These are phyloP conservation scores for Teratosphaeriaceae sp. DNA, from an alignment of 2,329 filamentous ascomycete species.

Conservation along the genomic window DNA sequence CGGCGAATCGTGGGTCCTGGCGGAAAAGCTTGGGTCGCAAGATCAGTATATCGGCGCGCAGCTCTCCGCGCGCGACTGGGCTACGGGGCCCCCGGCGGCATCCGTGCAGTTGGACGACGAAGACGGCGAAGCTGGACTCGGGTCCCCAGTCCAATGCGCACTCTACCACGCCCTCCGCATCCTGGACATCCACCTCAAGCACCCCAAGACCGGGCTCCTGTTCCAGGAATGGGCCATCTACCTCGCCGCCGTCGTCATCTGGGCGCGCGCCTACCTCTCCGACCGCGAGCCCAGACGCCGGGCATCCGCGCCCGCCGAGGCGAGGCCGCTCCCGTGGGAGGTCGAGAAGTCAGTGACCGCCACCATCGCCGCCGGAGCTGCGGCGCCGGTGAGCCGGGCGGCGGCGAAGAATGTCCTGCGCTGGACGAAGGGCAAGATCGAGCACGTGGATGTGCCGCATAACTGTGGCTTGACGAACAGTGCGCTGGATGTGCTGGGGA, in stretches of 20 bases:
- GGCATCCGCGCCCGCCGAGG: constrained; percentile 6
- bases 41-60: constrained; percentile 29
- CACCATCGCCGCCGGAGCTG: constrained; percentile 3
- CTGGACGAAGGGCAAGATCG: constrained; percentile 20
- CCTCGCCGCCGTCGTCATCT: constrained; percentile 24
- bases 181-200: constrained; percentile 15
- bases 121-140: background rate
- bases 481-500: constrained; percentile 22
- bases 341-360: constrained; percentile 12
- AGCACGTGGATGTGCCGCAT: constrained; percentile 17
- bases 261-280: constrained; percentile 18
- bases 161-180: constrained; percentile 20
- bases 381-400: constrained; percentile 7
- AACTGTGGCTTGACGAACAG: constrained; percentile 20
- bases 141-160: constrained; percentile 10
- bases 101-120: background rate
- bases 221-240: constrained; percentile 25
- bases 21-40: constrained; percentile 33
- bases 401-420: constrained; percentile 16
- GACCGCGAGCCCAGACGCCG: constrained; percentile 8
- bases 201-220: constrained; percentile 15
- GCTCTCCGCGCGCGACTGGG: constrained; percentile 31
- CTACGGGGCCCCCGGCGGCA: constrained; percentile 7
- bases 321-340: constrained; percentile 4
- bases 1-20: constrained; percentile 41